Conservation (phyloP, 176 grass and related monocot genomes). For the Alopecurus myosuroides region DNA sequence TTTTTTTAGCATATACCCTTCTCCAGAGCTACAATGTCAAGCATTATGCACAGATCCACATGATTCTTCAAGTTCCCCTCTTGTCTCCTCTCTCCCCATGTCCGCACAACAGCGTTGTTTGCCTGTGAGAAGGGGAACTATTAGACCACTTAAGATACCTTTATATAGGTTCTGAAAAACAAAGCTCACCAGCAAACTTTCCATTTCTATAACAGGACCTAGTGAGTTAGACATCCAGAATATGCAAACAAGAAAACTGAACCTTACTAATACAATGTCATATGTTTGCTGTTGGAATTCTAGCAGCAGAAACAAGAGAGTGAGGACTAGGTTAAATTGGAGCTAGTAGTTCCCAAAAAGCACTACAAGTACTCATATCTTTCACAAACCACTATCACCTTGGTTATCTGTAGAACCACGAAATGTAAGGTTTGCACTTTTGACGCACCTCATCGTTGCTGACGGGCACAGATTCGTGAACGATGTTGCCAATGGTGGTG, state of each 20-base stretch:
- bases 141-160: constrained; percentile 18
- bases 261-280: no score
- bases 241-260: no score
- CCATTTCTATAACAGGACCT: no score
- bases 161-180: no score
- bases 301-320: no score
- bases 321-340: not conserved
- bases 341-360: not conserved
- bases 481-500: constrained; percentile 67
- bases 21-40: constrained; percentile 71
- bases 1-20: constrained; percentile 51
- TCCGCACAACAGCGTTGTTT: constrained; percentile 67
- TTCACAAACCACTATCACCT: no score
- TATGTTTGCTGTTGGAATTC: no score
- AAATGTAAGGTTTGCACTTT: not conserved
- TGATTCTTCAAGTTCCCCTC: constrained; percentile 85
- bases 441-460: constrained; percentile 52
- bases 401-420: not conserved
- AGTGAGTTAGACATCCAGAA: no score
- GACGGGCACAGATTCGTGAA: constrained; percentile 67
- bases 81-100: constrained; percentile 60
- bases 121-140: constrained; percentile 34
- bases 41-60: constrained; percentile 78
- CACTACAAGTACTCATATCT: no score
- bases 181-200: no score